phyloP scores from a whole-genome alignment of 2,329 filamentous ascomycete species.

The Neonectria faginata region DNA sequence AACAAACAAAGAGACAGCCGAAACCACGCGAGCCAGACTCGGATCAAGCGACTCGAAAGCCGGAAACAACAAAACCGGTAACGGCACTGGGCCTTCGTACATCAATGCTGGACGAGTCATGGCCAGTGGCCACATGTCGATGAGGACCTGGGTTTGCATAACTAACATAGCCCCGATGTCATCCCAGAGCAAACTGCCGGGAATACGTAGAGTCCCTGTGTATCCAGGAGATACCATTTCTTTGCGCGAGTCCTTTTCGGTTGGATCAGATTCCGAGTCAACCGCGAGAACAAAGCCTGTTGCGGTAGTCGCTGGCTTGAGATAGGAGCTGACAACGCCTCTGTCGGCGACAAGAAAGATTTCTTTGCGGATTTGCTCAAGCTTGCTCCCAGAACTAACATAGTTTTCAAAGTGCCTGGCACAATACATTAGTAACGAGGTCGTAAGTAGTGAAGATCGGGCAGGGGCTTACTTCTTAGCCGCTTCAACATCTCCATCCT shows the following conservation, averaged over 20 bases:
- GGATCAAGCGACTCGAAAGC: background rate
- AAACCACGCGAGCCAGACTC: background rate
- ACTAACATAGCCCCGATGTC: background rate
- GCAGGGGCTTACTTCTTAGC: background rate
- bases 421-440: background rate
- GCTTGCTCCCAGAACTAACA: background rate
- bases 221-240: background rate
- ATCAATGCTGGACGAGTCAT: background rate
- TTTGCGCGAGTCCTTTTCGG: fast-evolving
- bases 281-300: background rate
- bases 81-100: background rate
- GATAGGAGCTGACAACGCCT: background rate
- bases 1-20: background rate
- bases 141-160: background rate
- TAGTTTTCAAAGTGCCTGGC: background rate
- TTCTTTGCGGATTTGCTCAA: background rate
- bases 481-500: conserved; percentile 1
- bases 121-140: background rate
- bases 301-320: background rate
- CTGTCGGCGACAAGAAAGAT: background rate
- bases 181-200: background rate
- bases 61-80: background rate
- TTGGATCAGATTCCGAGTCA: background rate
- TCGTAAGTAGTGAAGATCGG: background rate
- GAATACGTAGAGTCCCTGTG: background rate